These are phyloP conservation scores for Trypanosoma vivax DNA, from an alignment of 208 protist species.

Conservation along the genomic window DNA sequence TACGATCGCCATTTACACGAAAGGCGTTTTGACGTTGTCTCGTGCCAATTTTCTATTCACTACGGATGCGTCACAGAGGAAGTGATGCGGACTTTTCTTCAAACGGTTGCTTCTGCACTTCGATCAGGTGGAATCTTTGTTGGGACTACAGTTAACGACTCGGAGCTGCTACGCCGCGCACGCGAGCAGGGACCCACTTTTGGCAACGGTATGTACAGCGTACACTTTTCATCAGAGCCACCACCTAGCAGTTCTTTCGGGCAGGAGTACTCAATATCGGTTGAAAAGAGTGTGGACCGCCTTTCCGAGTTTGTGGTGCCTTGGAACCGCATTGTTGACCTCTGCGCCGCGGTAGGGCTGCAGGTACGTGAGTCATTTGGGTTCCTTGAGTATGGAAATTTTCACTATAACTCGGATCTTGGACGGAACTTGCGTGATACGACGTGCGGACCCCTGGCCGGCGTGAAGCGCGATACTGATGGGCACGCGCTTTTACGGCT, in stretches of 20 bases:
- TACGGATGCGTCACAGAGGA: conserved; percentile 50
- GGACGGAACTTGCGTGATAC: conserved; percentile 25
- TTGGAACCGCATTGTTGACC: conserved; percentile 41
- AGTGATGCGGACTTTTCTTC: conserved; percentile 37
- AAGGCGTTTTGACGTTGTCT: conserved; percentile 38
- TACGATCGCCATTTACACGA: conserved; percentile 10
- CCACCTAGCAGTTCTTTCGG: conserved; percentile 31
- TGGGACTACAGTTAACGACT: conserved; percentile 66
- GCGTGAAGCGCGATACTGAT: conserved; percentile 16
- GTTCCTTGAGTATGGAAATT: conserved; percentile 39
- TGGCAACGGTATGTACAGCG: conserved; percentile 38
- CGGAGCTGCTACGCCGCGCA: conserved; percentile 28
- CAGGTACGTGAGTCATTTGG: conserved; percentile 26
- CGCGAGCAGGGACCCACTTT: conserved; percentile 31
- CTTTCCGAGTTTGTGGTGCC: conserved; percentile 71
- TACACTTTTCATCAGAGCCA: conserved; percentile 35
- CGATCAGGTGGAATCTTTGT: conserved; percentile 50
- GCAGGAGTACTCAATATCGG: conserved; percentile 44
- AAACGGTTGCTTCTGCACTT: conserved; percentile 33
- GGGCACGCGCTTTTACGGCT: conserved; percentile 20
- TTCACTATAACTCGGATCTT: conserved; percentile 28
- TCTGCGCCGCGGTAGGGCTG: conserved; percentile 39
- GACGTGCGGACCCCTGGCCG: conserved; percentile 17
- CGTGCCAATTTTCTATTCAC: conserved; percentile 85
- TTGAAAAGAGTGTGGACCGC: conserved; percentile 58